phyloP scores from a whole-genome alignment of 2,329 filamentous ascomycete species.

The Cladosporium sp. region DNA sequence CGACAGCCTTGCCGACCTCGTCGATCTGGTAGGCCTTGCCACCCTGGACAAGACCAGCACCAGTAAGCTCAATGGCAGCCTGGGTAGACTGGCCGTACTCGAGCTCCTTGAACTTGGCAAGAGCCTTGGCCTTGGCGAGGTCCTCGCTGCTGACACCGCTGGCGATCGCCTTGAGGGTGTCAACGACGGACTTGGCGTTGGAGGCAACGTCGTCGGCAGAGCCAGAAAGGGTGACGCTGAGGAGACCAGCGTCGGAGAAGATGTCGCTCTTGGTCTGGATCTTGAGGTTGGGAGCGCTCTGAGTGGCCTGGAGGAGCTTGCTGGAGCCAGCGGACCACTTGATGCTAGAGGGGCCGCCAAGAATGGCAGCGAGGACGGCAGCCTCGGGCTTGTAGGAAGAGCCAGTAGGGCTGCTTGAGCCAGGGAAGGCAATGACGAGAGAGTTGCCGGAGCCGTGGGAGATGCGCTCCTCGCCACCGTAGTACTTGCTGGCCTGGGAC shows the following conservation, averaged over 20 bases:
- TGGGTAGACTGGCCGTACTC: constrained; percentile 78
- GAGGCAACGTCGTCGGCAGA: constrained; percentile 70
- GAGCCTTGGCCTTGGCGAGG: constrained; percentile 85
- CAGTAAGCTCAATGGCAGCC: constrained; percentile 78
- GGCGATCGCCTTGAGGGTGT: constrained; percentile 79
- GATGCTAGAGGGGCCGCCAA: constrained; percentile 87
- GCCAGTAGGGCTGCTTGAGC: constrained; percentile 73
- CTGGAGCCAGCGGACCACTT: constrained; percentile 97
- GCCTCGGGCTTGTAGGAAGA: constrained; percentile 85
- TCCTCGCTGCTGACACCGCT: constrained; percentile 75
- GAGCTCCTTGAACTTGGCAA: constrained; percentile 89
- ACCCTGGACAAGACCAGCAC: constrained; percentile 78
- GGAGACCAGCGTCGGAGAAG: constrained; percentile 92
- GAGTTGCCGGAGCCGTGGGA: constrained; percentile 76
- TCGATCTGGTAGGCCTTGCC: constrained; percentile 83
- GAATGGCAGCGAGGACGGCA: constrained; percentile 80
- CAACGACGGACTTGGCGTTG: constrained; percentile 75
- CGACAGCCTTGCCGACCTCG: constrained; percentile 75
- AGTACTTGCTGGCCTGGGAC: constrained; percentile 76
- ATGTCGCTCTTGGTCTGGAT: constrained; percentile 75
- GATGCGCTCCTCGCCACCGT: constrained; percentile 90
- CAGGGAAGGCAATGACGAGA: constrained; percentile 88
- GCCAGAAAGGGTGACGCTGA: constrained; percentile 80
- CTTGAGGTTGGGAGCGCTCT: constrained; percentile 65
- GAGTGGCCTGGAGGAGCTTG: constrained; percentile 77